Conservation (phyloP, 2,329 filamentous ascomycete species). For the Clonostachys rhizophaga region DNA sequence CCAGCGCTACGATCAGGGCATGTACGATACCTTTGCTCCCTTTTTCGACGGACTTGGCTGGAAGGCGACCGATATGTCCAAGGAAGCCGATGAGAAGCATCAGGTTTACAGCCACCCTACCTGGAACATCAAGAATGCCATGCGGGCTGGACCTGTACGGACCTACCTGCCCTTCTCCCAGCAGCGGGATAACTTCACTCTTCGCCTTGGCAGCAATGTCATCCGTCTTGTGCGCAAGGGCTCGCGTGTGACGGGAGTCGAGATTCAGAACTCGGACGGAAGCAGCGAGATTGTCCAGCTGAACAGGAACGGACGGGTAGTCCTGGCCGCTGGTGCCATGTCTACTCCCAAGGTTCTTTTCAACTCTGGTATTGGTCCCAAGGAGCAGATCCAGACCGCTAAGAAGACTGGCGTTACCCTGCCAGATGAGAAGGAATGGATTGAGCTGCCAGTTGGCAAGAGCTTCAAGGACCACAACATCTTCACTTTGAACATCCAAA, state of each 20-base stretch:
- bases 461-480: conserved; percentile 44
- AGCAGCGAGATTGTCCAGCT: conserved; percentile 53
- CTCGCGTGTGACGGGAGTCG: conserved; percentile 58
- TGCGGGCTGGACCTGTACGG: conserved; percentile 63
- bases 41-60: conserved; percentile 58
- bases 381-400: conserved; percentile 43
- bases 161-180: conserved; percentile 63
- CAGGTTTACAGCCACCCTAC: conserved; percentile 58
- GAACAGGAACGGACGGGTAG: conserved; percentile 55
- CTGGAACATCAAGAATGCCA: conserved; percentile 59
- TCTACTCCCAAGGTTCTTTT: conserved; percentile 64
- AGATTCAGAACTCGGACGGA: conserved; percentile 50
- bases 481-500: conserved; percentile 16
- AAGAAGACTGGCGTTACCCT: conserved; percentile 44
- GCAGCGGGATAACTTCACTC: conserved; percentile 56
- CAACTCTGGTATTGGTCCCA: conserved; percentile 54
- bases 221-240: conserved; percentile 58
- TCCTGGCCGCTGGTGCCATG: conserved; percentile 63
- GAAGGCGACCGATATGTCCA: conserved; percentile 56
- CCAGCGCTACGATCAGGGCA: conserved; percentile 59
- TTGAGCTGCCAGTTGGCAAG: conserved; percentile 52
- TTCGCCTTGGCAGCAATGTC: conserved; percentile 61
- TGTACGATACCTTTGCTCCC: conserved; percentile 55
- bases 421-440: conserved; percentile 45
- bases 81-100: conserved; percentile 57